Percentiles rank a stretch among this genome's conserved stretches.
These are phyloP conservation scores for Didymella glomerata DNA, from an alignment of 2,329 filamentous ascomycete genomes.

Conservation along the genomic window DNA sequence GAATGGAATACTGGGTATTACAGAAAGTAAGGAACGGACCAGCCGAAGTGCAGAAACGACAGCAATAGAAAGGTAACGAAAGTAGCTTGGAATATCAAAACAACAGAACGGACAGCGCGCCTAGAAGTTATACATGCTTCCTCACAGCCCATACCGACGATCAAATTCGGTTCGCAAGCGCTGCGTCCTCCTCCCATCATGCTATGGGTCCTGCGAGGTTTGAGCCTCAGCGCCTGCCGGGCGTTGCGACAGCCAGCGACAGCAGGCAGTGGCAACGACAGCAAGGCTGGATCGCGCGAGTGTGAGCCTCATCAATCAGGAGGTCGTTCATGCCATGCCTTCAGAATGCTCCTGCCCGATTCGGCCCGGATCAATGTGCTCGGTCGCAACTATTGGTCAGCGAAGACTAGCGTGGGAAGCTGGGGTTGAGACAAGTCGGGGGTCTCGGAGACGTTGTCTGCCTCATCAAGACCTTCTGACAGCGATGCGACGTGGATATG, in stretches of 20 bases:
- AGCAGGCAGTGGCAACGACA: neutral
- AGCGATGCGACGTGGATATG: conserved; percentile 12
- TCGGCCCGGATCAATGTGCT: neutral
- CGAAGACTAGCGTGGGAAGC: neutral
- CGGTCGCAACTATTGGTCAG: conserved; percentile 2
- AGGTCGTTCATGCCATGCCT: conserved; percentile 18
- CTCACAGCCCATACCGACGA: conserved; percentile 4
- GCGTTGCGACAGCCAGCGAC: conserved; percentile 10
- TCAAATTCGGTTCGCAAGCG: conserved; percentile 13
- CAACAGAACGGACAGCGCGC: neutral
- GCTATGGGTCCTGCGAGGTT: conserved; percentile 7
- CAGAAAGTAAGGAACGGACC: conserved; percentile 10
- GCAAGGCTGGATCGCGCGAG: conserved; percentile 3
- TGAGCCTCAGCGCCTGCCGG: conserved; percentile 12
- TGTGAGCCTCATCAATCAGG: conserved; percentile 15
- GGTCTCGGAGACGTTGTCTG: conserved; percentile 15
- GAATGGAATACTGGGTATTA: conserved; percentile 3
- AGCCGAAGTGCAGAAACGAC: conserved; percentile 19
- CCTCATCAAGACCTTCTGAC: conserved; percentile 22
- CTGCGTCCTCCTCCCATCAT: conserved; percentile 6
- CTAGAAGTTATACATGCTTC: conserved; percentile 1
- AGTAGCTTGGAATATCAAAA: neutral
- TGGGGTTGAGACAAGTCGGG: conserved; percentile 7
- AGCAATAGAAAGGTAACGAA: conserved; percentile 3
- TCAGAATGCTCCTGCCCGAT: conserved; percentile 2